Base-by-base conservation (phyloP, 2,329 filamentous ascomycete genomes). In the Claviceps cyperi region DNA sequence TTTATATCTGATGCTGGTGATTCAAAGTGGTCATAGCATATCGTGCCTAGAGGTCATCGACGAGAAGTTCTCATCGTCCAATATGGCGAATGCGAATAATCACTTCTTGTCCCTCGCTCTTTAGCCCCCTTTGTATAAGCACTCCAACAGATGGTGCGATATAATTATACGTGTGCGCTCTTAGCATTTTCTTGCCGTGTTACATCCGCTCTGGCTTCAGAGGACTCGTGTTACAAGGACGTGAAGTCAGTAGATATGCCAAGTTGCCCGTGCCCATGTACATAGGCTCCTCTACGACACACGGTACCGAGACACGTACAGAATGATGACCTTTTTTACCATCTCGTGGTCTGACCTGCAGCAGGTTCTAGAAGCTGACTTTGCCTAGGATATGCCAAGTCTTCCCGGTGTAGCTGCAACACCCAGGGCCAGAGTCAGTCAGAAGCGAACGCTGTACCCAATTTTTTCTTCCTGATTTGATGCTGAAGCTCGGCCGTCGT, bases 331-430 rank as follows among this genome's bases (percentile, higher is more conserved):
- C 9, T 11, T 32, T 32, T 4, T 32, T 32, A 32, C 28, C 11
- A 32, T 32, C 28, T 3, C 28, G 11, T 32, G 28, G 9, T 32
- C 28, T 43, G n/a, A 36, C 24, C 32, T 28, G 22, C 58, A 52
- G 58, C 56, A 35, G 15, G 17, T 11, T 24, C 8, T 8, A 5
- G 37, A 17, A 32, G 37, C 46, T 49, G 35, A 49, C 41, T 15
- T 21, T 32, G 2, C 15, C 17, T 50, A 77, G 74, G 74, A 41
- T 77, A 77, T 58, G 71, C 67, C 53, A 73, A 69, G 51, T 75
- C 74, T 37, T 68, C 70, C 43, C 71, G 64, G 56, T 77, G 75
- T 48, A 77, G 77, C 58, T 77, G 75, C 62, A 70, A 70, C 55
- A 62, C 66, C 47, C 64, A 62, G 59, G 68, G 67, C 52, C 66